A percentile compares a stretch with the other conserved stretches of the same genome.
Conservation (phyloP, 345 rosid genomes). For the Brassica incana region DNA sequence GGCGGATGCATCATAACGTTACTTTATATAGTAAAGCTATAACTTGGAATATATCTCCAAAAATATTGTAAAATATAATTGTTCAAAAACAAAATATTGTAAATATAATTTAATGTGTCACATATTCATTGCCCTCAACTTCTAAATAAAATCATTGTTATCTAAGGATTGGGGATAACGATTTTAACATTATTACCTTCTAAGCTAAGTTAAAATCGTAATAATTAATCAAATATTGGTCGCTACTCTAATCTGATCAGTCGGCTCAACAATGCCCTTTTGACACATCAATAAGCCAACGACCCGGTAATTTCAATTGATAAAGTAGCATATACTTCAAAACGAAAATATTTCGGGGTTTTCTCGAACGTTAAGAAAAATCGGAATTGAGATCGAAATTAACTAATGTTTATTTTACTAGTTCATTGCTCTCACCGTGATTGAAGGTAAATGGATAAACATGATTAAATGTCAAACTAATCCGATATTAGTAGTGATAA, state of each 20-base stretch:
- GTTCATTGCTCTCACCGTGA: neutral
- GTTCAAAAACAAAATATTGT: neutral
- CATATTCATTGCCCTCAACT: neutral
- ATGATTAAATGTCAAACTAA: constrained; percentile 14
- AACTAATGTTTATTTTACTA: neutral
- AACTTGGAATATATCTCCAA: neutral
- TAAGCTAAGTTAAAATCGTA: constrained; percentile 14
- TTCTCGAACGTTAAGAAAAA: neutral
- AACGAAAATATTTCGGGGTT: neutral
- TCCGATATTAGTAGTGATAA: neutral
- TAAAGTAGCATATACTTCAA: neutral
- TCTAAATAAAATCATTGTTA: neutral
- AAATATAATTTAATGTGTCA: neutral
- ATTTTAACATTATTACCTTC: constrained; percentile 18
- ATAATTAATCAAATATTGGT: neutral
- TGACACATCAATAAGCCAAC: constrained; percentile 23
- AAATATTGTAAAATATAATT: neutral
- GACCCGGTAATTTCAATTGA: constrained; percentile 3
- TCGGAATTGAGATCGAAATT: neutral
- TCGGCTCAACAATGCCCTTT: constrained; percentile 5
- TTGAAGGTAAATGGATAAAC: constrained; percentile 19
- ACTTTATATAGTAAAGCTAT: neutral
- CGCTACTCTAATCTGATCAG: neutral
- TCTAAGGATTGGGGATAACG: neutral
- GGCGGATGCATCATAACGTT: neutral